phyloP scores from a whole-genome alignment of 2,329 filamentous ascomycete species.

The Macrophomina tecta region DNA sequence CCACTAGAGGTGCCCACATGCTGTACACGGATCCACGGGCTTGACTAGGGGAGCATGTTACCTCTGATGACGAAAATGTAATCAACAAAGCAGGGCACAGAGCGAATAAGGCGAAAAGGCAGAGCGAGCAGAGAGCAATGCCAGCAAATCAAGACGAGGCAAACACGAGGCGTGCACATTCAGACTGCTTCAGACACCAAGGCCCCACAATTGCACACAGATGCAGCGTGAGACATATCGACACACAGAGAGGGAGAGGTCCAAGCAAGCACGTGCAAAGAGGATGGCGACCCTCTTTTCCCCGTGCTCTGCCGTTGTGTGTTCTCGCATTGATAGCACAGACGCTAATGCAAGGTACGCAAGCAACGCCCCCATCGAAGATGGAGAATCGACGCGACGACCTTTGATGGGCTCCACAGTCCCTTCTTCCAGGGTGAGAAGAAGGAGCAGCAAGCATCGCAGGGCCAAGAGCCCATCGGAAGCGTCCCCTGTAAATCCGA shows the following conservation, averaged over 20 bases:
- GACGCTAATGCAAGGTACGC: conserved; percentile 26
- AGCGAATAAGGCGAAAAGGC: not conserved
- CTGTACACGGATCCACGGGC: conserved; percentile 14
- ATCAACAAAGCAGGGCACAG: conserved; percentile 3
- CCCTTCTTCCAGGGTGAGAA: not conserved
- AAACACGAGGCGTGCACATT: not conserved
- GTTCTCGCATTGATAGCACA: conserved; percentile 21
- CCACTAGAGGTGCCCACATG: conserved; percentile 9
- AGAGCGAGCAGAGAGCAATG: not conserved
- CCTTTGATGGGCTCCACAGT: conserved; percentile 4
- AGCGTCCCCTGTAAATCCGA: not conserved
- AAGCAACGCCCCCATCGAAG: conserved; percentile 1
- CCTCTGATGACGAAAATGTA: not conserved
- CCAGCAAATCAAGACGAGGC: not conserved
- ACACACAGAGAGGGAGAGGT: not conserved
- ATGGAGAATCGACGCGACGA: conserved; percentile 17
- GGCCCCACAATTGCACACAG: conserved; percentile 13
- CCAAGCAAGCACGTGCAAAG: conserved; percentile 5
- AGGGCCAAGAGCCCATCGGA: not conserved
- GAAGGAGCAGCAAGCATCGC: conserved; percentile 7
- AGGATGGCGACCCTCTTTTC: not conserved
- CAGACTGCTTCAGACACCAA: not conserved
- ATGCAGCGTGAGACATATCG: conserved; percentile 4
- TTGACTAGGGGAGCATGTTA: not conserved
- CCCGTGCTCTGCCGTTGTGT: conserved; percentile 9